Percentiles rank a stretch among this genome's conserved stretches.
These are phyloP conservation scores for Aspergillus candidus DNA, from an alignment of 2,329 filamentous ascomycete genomes.

Conservation along the genomic window DNA sequence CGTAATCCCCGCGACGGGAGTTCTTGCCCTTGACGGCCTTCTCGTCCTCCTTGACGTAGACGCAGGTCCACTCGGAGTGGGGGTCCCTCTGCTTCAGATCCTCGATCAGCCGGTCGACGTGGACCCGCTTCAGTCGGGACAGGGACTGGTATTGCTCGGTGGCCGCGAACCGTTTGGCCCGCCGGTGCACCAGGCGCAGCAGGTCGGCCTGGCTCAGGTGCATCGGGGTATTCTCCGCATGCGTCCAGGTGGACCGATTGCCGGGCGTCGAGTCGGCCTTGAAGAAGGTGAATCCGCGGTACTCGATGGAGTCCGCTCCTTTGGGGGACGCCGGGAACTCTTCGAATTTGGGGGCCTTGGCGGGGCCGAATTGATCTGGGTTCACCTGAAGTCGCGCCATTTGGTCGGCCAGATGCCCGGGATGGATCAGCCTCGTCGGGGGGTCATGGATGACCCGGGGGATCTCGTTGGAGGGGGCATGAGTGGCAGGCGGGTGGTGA, in stretches of 20 bases:
- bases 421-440: conserved; percentile 4
- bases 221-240: conserved; percentile 25
- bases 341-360: conserved; percentile 1
- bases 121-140: conserved; percentile 22
- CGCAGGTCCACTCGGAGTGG: conserved; percentile 33
- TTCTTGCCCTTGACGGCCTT: conserved; percentile 23
- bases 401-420: conserved; percentile 12
- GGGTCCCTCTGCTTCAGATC: conserved; percentile 25
- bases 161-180: conserved; percentile 21
- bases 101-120: conserved; percentile 32
- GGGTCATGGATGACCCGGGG: conserved; percentile 11
- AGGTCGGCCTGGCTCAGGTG: conserved; percentile 28
- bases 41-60: conserved; percentile 30
- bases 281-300: conserved; percentile 31
- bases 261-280: conserved; percentile 26
- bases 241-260: conserved; percentile 26
- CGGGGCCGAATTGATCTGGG: conserved; percentile 3
- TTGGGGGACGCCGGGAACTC: conserved; percentile 1
- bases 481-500: conserved; percentile 9
- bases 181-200: conserved; percentile 24
- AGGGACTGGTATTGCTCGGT: conserved; percentile 27
- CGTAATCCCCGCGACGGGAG: conserved; percentile 21
- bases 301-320: conserved; percentile 17
- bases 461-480: conserved; percentile 7
- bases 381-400: conserved; percentile 16